Evolutionary conservation across 2,329 filamentous ascomycete species (phyloP).

Genomic region (Dendryphion nanum): DNA sequence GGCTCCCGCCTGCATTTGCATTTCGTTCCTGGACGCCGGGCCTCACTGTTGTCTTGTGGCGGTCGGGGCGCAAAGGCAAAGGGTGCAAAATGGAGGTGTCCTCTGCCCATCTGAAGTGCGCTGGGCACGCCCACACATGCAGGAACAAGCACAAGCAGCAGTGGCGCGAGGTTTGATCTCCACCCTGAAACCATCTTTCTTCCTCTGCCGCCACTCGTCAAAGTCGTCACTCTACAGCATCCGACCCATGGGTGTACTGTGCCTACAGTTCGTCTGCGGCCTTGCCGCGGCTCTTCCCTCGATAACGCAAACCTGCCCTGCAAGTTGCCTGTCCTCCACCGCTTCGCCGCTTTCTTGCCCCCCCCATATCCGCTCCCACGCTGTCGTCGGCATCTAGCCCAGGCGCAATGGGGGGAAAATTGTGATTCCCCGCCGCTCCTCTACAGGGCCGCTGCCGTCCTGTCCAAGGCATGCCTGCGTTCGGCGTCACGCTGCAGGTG

Average conservation of each 20-base stretch:
- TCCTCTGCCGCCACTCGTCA: conserved; percentile 6
- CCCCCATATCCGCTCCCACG: neutral
- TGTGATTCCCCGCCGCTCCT: too few relatives aligned
- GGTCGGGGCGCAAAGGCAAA: neutral
- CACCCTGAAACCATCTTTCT: conserved; percentile 34
- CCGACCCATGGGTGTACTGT: neutral
- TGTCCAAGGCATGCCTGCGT: neutral
- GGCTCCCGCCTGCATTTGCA: neutral
- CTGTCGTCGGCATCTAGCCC: neutral
- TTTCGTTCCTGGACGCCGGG: neutral
- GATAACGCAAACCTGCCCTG: conserved; percentile 16
- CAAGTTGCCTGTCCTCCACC: too few relatives aligned
- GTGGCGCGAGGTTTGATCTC: conserved; percentile 36
- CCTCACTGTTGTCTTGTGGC: neutral
- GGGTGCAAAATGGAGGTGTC: conserved; percentile 12
- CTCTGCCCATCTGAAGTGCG: too few relatives aligned
- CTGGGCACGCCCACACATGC: conserved; percentile 23
- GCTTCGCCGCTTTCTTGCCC: conserved; percentile 4
- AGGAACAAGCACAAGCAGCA: conserved; percentile 37
- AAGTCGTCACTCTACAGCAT: neutral
- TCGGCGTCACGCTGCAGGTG: conserved; percentile 30
- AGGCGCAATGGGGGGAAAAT: too few relatives aligned
- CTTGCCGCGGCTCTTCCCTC: conserved; percentile 12
- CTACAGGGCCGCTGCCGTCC: too few relatives aligned
- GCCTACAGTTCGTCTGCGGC: conserved; percentile 9